Evolutionary conservation across 306 rosid species (phyloP).

Genomic region (Abrus precatorius): DNA sequence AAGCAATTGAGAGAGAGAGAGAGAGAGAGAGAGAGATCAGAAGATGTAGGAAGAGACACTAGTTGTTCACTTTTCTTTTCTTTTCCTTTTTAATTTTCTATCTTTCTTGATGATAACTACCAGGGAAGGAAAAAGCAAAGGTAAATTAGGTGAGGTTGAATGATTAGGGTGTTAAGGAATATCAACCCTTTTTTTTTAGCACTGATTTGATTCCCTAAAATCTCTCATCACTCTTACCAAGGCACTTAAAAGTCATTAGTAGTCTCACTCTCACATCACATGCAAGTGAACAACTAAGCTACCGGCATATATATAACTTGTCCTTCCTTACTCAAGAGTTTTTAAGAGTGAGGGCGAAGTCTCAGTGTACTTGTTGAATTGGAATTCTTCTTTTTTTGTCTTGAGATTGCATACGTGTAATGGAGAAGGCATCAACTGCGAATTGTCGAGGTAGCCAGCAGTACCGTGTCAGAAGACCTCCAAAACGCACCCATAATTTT

Average conservation of each 20-base stretch:
- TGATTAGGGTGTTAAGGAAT: constrained; percentile 62
- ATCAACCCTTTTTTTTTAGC: constrained; percentile 43
- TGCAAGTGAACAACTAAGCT: constrained; percentile 8
- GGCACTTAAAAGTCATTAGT: constrained; percentile 36
- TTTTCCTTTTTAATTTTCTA: not conserved
- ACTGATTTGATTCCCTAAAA: constrained; percentile 43
- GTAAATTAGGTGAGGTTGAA: constrained; percentile 61
- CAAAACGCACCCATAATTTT: constrained; percentile 22
- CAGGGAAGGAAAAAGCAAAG: constrained; percentile 29
- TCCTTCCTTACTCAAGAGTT: not conserved
- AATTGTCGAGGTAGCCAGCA: not conserved
- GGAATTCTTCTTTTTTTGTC: constrained; percentile 8
- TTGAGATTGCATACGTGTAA: constrained; percentile 6
- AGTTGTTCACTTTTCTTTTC: constrained; percentile 31
- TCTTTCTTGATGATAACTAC: not conserved
- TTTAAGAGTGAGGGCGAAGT: not conserved
- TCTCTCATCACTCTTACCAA: constrained; percentile 42
- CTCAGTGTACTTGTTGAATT: constrained; percentile 16
- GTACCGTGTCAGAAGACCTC: not conserved
- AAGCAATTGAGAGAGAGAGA: constrained; percentile 44
- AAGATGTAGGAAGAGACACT: constrained; percentile 37
- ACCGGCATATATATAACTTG: not conserved
- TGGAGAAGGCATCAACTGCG: not conserved
- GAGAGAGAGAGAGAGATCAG: not conserved
- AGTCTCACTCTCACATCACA: constrained; percentile 37